Base-by-base conservation (phyloP, 2,329 filamentous ascomycete genomes). In the Coniochaeta sp. region DNA sequence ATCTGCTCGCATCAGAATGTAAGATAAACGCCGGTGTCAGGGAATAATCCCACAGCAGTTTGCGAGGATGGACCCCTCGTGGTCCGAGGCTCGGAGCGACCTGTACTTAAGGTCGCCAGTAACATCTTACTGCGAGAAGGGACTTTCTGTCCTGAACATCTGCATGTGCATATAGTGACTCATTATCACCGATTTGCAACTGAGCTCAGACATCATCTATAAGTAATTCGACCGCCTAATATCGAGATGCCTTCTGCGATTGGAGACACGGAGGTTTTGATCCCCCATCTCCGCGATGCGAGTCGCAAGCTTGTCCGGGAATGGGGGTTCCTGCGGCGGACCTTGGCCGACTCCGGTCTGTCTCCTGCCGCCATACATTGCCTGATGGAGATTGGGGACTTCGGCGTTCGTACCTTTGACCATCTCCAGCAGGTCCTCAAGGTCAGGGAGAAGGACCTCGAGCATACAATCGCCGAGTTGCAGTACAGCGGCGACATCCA, bases 301-400 rank as follows among this genome's bases (percentile, higher is more conserved):
- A 61, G 58, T 3, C 54, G 59, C 13, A 57, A 56, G 46, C 55
- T 64, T 16, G 58, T 61, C 13, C 56, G 62, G 9, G 61, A 63
- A 52, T 56, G 60, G 55, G 61, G 58, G 4, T 62, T 64, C 50
- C 55, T 63, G 40, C 56, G 49, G 26, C 50, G 55, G 5, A 60
- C 51, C 4, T 40, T 59, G 9, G 56, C 57, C 8, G 55, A 52
- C 1, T 59, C 58, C 12, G 28, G 45, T 13, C 56, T 61, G 24
- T 60, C 58, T 0, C 48, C 56, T 3, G 57, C 55, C 4, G 57
- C 58, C 4, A 54, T 58, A 7, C 61, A 62, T 49, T 58, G 55
- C 27, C 53, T 63, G 5, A 52, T 61, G 45, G 62, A 65, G 46
- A 60, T 63, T 10, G 57, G 57, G 9, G 53, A 58, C 27, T 48